A percentile compares a stretch with the other conserved stretches of the same genome.
These are phyloP conservation scores for Ogataea chonburiensis DNA, from an alignment of 805 yeast species.

Conservation along the genomic window DNA sequence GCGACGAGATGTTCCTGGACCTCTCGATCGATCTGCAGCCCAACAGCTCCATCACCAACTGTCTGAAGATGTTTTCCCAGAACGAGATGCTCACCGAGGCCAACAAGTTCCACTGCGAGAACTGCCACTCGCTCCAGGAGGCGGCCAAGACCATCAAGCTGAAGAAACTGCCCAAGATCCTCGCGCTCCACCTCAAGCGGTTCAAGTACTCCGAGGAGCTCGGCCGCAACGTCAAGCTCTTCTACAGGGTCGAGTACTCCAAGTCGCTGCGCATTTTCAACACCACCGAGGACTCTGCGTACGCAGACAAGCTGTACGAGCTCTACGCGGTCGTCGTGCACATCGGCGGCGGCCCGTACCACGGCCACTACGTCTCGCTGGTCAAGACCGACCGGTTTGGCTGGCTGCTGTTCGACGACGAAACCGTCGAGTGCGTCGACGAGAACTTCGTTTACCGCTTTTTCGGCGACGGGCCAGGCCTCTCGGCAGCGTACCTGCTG, in stretches of 20 bases:
- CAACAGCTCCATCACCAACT: slow-evolving; percentile 71
- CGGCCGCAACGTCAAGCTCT: slow-evolving; percentile 79
- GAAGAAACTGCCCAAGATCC: slow-evolving; percentile 69
- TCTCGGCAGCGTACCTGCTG: slow-evolving; percentile 88
- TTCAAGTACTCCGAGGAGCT: slow-evolving; percentile 86
- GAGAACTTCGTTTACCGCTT: slow-evolving; percentile 80
- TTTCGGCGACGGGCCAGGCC: slow-evolving; percentile 83
- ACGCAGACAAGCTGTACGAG: slow-evolving; percentile 66
- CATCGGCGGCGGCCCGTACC: slow-evolving; percentile 96
- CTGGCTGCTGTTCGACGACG: slow-evolving; percentile 95
- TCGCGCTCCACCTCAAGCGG: slow-evolving; percentile 84
- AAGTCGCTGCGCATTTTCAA: slow-evolving; percentile 65
- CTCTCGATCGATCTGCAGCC: slow-evolving; percentile 80
- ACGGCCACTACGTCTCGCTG: slow-evolving; percentile 91
- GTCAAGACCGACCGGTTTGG: slow-evolving; percentile 76
- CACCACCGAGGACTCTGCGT: slow-evolving; percentile 55
- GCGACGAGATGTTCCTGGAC: slow-evolving; percentile 86
- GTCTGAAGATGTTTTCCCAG: slow-evolving; percentile 77
- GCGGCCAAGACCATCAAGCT: slow-evolving; percentile 88
- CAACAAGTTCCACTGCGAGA: slow-evolving; percentile 91
- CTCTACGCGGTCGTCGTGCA: slow-evolving; percentile 86
- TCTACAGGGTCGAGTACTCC: slow-evolving; percentile 83
- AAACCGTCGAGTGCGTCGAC: slow-evolving; percentile 84
- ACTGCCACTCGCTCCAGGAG: slow-evolving; percentile 86
- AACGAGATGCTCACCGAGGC: slow-evolving; percentile 82